phyloP scores from a whole-genome alignment of 2,329 filamentous ascomycete species.

The Penicillium sp. region DNA sequence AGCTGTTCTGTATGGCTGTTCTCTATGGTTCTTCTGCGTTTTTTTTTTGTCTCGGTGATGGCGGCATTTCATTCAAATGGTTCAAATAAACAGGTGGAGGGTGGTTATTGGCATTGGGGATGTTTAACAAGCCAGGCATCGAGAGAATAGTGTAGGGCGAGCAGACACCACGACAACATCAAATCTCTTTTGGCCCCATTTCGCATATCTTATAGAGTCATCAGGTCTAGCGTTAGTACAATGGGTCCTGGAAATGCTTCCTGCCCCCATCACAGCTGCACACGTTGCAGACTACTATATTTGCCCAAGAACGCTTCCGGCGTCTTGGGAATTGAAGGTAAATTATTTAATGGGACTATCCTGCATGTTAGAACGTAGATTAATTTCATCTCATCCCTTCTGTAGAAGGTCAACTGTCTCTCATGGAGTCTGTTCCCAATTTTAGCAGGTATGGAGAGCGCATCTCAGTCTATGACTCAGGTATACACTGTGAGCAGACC shows the following conservation, averaged over 20 bases:
- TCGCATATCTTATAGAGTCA: constrained; percentile 5
- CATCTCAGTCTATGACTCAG: not conserved
- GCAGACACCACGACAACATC: not conserved
- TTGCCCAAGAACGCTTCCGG: not conserved
- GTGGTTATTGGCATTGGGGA: not conserved
- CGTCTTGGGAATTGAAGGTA: not conserved
- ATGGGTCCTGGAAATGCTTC: constrained; percentile 6
- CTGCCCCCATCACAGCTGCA: constrained; percentile 33
- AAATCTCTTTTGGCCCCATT: not conserved
- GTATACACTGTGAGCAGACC: not conserved
- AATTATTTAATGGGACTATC: constrained; percentile 6
- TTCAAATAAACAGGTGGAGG: not conserved
- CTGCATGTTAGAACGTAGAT: constrained; percentile 1
- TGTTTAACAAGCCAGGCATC: not conserved
- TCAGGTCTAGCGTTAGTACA: constrained; percentile 17
- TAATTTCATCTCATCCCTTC: not conserved
- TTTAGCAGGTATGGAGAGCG: constrained; percentile 36
- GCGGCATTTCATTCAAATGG: constrained; percentile 1
- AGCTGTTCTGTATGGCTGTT: constrained; percentile 1
- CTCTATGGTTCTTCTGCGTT: constrained; percentile 1
- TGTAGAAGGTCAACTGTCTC: constrained; percentile 10
- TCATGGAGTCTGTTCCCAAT: constrained; percentile 33
- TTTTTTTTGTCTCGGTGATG: constrained; percentile 1
- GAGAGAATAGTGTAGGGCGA: not conserved
- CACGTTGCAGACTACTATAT: constrained; percentile 35